Evolutionary conservation across 208 protist genomes (phyloP).

Genomic region (Leishmania braziliensis): DNA sequence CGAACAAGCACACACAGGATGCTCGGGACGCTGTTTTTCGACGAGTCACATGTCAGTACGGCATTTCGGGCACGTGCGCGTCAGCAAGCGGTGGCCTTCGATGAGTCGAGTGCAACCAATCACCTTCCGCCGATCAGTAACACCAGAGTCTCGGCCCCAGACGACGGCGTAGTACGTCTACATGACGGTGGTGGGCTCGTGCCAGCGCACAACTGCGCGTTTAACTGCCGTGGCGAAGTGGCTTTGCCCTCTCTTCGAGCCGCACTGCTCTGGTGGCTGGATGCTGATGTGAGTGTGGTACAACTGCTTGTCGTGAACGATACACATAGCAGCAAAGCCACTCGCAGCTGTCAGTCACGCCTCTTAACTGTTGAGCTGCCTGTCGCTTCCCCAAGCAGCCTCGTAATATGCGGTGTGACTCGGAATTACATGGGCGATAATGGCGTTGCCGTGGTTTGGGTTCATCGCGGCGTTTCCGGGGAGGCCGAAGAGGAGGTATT

Average conservation of each 20-base stretch:
- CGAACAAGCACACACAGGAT: constrained; percentile 26
- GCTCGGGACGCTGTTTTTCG: constrained; percentile 82
- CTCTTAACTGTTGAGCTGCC: constrained; percentile 72
- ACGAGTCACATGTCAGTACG: constrained; percentile 58
- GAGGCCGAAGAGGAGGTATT: constrained; percentile 3
- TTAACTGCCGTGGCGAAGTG: constrained; percentile 56
- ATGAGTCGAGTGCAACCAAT: constrained; percentile 2
- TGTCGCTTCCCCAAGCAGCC: constrained; percentile 11
- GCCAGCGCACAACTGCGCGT: constrained; percentile 29
- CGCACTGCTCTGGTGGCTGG: constrained; percentile 77
- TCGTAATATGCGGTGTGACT: constrained; percentile 76
- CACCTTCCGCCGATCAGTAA: not conserved
- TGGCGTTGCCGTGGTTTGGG: constrained; percentile 64
- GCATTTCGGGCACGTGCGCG: constrained; percentile 44
- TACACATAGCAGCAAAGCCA: constrained; percentile 36
- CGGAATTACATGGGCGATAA: constrained; percentile 52
- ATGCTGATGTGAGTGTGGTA: constrained; percentile 44
- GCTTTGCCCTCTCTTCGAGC: constrained; percentile 57
- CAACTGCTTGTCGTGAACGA: constrained; percentile 66
- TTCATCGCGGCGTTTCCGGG: constrained; percentile 34
- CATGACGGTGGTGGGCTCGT: constrained; percentile 8
- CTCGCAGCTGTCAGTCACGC: constrained; percentile 52
- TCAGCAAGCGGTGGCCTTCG: not conserved
- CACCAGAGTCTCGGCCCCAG: no score
- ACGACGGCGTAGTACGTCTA: constrained; percentile 14